phyloP scores from a whole-genome alignment of 768 basidiomycete genomes.

The Tricholoma terreum region DNA sequence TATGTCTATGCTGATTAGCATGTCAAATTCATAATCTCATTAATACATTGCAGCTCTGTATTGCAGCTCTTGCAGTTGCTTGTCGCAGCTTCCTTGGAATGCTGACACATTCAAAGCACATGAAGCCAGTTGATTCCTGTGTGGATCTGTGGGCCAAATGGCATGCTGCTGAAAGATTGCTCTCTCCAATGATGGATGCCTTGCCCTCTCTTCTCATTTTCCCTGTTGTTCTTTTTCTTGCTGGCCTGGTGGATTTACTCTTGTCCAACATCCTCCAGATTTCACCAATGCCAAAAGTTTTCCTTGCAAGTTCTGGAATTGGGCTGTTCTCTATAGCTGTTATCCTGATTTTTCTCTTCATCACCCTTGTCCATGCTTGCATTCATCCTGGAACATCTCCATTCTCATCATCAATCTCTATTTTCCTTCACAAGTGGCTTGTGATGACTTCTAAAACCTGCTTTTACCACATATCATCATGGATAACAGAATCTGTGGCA shows the following conservation, averaged over 20 bases:
- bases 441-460: no score
- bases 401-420: no score
- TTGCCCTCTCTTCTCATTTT: conserved; percentile 8
- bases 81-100: conserved; percentile 10
- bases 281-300: no score
- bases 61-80: conserved; percentile 14
- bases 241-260: conserved; percentile 13
- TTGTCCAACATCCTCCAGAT: no score
- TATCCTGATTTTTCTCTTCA: no score
- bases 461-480: no score
- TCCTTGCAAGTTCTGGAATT: no score
- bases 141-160: conserved; percentile 12
- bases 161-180: conserved; percentile 5
- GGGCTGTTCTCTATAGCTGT: no score
- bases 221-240: conserved; percentile 13
- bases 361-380: no score
- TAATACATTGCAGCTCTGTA: conserved; percentile 9
- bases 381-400: no score
- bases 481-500: no score
- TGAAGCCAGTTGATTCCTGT: conserved; percentile 5
- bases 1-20: conserved; percentile 1
- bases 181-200: conserved; percentile 11
- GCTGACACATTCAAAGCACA: conserved; percentile 8
- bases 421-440: no score
- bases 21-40: neutral